These are phyloP conservation scores for Camellia oleifera DNA, from an alignment of 179 eudicot genomes.

Conservation along the genomic window DNA sequence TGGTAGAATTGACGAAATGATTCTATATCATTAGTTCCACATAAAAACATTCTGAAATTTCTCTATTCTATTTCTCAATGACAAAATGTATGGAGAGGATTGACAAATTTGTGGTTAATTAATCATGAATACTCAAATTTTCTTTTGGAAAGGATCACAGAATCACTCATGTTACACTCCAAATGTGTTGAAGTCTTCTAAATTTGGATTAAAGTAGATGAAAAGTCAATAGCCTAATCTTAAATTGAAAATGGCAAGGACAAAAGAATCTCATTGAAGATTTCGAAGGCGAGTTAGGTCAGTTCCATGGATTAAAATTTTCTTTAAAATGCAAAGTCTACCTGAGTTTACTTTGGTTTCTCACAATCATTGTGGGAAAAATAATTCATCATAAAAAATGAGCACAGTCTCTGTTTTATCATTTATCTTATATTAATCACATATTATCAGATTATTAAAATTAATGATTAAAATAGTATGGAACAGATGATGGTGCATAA, in stretches of 20 bases:
- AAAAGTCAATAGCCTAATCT: not conserved
- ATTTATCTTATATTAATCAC: not conserved
- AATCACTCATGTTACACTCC: not conserved
- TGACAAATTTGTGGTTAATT: not conserved
- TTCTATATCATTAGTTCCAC: not conserved
- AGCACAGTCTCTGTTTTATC: not conserved
- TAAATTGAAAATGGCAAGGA: not conserved
- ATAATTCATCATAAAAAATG: not conserved
- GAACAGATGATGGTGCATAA: too few relatives aligned
- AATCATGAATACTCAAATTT: not conserved
- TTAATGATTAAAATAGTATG: too few relatives aligned
- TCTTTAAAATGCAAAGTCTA: not conserved
- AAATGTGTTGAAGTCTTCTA: not conserved
- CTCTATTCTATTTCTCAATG: not conserved
- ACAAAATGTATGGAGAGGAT: not conserved
- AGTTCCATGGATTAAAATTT: constrained; percentile 18
- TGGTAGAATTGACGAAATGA: not conserved
- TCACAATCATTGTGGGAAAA: not conserved
- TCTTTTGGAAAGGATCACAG: not conserved
- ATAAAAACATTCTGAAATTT: not conserved
- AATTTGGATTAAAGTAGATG: not conserved
- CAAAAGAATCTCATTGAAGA: not conserved
- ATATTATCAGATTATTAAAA: not conserved
- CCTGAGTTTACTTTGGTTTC: not conserved
- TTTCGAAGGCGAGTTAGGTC: constrained; percentile 23